These are phyloP conservation scores for Talaromyces piceae DNA, from an alignment of 2,329 filamentous ascomycete genomes.

Conservation along the genomic window DNA sequence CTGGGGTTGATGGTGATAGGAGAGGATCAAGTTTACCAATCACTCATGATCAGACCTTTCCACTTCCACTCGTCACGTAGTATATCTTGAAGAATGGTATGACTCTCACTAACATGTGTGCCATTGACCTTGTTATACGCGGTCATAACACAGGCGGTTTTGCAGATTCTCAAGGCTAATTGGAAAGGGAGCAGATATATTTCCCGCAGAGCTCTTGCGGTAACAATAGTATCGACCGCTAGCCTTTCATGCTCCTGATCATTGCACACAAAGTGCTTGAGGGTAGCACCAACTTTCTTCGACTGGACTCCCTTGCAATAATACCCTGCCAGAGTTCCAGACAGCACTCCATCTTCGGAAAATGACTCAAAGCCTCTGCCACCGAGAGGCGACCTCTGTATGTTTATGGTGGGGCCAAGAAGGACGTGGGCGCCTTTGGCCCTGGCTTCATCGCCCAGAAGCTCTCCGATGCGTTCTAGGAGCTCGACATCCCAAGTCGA, in stretches of 20 bases:
- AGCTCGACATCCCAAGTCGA: slow-evolving; percentile 71
- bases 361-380: slow-evolving; percentile 83
- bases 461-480: slow-evolving; percentile 60
- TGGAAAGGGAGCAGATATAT: slow-evolving; percentile 60
- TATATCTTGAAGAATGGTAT: slow-evolving; percentile 35
- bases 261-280: slow-evolving; percentile 57
- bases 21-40: slow-evolving; percentile 29
- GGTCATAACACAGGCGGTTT: slow-evolving; percentile 52
- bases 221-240: slow-evolving; percentile 36
- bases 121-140: slow-evolving; percentile 53
- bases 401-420: slow-evolving; percentile 70
- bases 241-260: slow-evolving; percentile 41
- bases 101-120: slow-evolving; percentile 37
- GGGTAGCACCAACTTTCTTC: slow-evolving; percentile 65
- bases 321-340: slow-evolving; percentile 63
- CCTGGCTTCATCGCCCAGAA: slow-evolving; percentile 64
- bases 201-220: slow-evolving; percentile 51
- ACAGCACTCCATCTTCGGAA: slow-evolving; percentile 72
- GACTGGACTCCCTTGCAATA: slow-evolving; percentile 68
- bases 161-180: slow-evolving; percentile 50
- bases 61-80: slow-evolving; percentile 41
- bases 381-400: slow-evolving; percentile 75
- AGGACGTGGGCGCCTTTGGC: slow-evolving; percentile 68
- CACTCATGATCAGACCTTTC: slow-evolving; percentile 41
- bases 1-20: no score